A percentile compares a stretch with the other conserved stretches of the same genome.
phyloP scores from a whole-genome alignment of 306 rosid species.

The Sicyos baderoa region DNA sequence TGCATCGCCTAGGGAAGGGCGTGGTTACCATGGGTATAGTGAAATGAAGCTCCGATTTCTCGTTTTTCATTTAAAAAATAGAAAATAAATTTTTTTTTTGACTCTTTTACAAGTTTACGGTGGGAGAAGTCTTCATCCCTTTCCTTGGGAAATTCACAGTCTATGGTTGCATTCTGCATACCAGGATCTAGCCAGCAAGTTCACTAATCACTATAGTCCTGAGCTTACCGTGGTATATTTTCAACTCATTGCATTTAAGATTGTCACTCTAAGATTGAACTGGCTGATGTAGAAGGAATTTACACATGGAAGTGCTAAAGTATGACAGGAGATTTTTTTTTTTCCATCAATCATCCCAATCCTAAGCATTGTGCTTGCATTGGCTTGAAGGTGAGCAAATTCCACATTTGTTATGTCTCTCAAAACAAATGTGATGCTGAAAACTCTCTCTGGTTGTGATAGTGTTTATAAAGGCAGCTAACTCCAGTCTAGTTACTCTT shows the following conservation, averaged over 20 bases:
- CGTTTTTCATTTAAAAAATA: too few relatives aligned
- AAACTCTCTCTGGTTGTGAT: conserved; percentile 60
- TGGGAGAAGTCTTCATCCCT: background rate
- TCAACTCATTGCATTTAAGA: conserved; percentile 78
- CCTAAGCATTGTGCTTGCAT: conserved; percentile 82
- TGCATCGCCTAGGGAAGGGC: too few relatives aligned
- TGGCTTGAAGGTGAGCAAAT: conserved; percentile 73
- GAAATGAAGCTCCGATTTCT: too few relatives aligned
- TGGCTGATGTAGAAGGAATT: conserved; percentile 80
- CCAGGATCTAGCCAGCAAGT: conserved; percentile 80
- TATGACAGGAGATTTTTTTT: conserved; percentile 76
- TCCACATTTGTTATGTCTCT: conserved; percentile 55
- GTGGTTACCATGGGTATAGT: too few relatives aligned
- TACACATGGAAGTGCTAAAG: conserved; percentile 95
- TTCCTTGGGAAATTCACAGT: conserved; percentile 81
- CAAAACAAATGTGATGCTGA: conserved; percentile 54
- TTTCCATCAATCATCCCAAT: conserved; percentile 76
- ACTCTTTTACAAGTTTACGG: background rate
- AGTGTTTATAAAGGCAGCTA: background rate
- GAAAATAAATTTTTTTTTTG: too few relatives aligned
- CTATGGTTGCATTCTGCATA: conserved; percentile 91
- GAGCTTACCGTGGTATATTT: conserved; percentile 72
- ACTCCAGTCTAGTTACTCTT: background rate
- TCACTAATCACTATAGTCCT: conserved; percentile 55
- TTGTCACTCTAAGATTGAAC: conserved; percentile 87